A percentile compares a stretch with the other conserved stretches of the same genome.
Evolutionary conservation across 208 protist species (phyloP).

Genomic region (Wallacemonas sp.): DNA sequence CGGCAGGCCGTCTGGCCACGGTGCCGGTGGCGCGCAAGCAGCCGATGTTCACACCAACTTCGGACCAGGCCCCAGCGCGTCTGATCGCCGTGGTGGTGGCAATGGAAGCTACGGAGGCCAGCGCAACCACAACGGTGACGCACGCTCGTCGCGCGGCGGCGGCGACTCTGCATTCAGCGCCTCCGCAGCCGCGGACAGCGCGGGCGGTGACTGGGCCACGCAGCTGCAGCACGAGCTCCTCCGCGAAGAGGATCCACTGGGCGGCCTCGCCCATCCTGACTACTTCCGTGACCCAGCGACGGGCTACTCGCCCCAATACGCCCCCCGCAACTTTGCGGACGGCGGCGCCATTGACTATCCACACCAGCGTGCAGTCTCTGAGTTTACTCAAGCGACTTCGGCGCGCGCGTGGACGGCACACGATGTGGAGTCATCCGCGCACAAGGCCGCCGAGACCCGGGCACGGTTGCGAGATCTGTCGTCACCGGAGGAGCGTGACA

Average conservation of each 20-base stretch:
- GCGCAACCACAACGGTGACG: neutral
- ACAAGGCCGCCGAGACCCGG: constrained; percentile 27
- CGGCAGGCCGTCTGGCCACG: neutral
- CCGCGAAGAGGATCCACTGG: constrained; percentile 61
- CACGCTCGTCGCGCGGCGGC: neutral
- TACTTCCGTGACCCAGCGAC: constrained; percentile 80
- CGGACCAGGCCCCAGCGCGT: neutral
- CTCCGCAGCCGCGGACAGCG: neutral
- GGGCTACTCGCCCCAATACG: constrained; percentile 82
- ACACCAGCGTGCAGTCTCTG: constrained; percentile 30
- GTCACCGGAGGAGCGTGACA: constrained; percentile 31
- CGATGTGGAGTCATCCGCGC: constrained; percentile 37
- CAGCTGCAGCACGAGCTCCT: constrained; percentile 81
- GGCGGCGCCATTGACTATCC: constrained; percentile 66
- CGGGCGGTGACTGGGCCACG: constrained; percentile 45
- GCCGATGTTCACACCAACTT: neutral
- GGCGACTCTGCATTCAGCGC: neutral
- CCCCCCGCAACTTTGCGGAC: constrained; percentile 78
- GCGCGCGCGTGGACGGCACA: constrained; percentile 55
- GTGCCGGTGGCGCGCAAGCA: neutral
- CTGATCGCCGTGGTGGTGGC: neutral
- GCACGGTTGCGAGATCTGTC: constrained; percentile 28
- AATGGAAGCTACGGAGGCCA: neutral
- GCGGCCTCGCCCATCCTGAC: constrained; percentile 81
- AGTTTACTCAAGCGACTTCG: constrained; percentile 42